These are phyloP conservation scores for Mycena vitilis DNA, from an alignment of 768 basidiomycete species.

Conservation along the genomic window DNA sequence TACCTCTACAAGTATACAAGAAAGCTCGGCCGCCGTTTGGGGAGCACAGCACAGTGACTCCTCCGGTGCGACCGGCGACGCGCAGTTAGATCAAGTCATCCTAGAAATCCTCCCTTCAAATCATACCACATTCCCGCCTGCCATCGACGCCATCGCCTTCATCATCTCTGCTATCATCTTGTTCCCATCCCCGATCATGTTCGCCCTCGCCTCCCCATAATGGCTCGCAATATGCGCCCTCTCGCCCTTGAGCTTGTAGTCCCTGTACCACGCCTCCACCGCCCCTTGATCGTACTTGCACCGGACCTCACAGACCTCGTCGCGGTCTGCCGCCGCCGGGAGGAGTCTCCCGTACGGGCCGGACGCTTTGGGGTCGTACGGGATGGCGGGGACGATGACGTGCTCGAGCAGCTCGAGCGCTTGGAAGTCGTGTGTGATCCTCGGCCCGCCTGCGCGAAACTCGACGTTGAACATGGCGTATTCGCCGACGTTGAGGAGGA, in stretches of 20 bases:
- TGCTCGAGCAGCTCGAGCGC: slow-evolving; percentile 28
- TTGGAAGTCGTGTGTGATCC: slow-evolving; percentile 28
- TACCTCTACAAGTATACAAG: too few species aligned
- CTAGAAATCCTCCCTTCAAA: neutral
- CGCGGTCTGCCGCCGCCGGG: slow-evolving; percentile 17
- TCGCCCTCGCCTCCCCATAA: slow-evolving; percentile 33
- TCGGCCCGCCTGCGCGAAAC: slow-evolving; percentile 31
- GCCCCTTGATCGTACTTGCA: slow-evolving; percentile 9
- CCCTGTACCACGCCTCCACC: slow-evolving; percentile 26
- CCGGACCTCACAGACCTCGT: slow-evolving; percentile 20
- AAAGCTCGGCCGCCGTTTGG: too few species aligned
- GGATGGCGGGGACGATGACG: slow-evolving; percentile 21
- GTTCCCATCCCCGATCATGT: slow-evolving; percentile 22
- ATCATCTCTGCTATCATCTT: slow-evolving; percentile 23
- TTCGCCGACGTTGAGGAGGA: slow-evolving; percentile 30
- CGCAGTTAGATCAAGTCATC: neutral
- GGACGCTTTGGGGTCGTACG: slow-evolving; percentile 16
- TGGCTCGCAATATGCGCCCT: slow-evolving; percentile 23
- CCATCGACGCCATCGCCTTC: slow-evolving; percentile 33
- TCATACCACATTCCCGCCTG: neutral
- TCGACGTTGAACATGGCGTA: slow-evolving; percentile 28
- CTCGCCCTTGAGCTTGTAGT: slow-evolving; percentile 29
- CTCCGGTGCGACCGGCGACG: too few species aligned
- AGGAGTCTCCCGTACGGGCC: slow-evolving; percentile 19
- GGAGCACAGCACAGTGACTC: too few species aligned